These are phyloP conservation scores for Pseudocercospora pini-densiflorae DNA, from an alignment of 2,329 filamentous ascomycete genomes.

Conservation along the genomic window DNA sequence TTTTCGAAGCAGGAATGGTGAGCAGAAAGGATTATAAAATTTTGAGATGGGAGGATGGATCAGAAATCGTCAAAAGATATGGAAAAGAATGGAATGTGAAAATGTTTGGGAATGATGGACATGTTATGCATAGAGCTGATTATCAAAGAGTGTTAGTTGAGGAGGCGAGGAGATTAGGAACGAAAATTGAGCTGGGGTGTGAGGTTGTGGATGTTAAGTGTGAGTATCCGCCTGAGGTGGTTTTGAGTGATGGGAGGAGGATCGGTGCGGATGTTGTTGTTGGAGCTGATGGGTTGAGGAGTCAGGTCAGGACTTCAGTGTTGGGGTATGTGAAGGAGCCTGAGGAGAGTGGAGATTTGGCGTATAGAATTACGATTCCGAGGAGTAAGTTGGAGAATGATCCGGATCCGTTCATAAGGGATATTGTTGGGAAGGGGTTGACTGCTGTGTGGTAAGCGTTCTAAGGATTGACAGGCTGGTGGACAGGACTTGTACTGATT, in stretches of 20 bases:
- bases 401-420: conserved; percentile 8
- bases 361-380: conserved; percentile 63
- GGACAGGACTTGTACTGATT: not conserved
- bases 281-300: conserved; percentile 67
- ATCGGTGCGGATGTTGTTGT: conserved; percentile 60
- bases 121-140: conserved; percentile 43
- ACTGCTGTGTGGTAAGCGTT: conserved; percentile 56
- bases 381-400: conserved; percentile 51
- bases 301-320: conserved; percentile 50
- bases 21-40: not conserved
- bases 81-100: not conserved
- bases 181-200: conserved; percentile 55
- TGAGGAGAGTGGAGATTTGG: conserved; percentile 64
- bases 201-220: conserved; percentile 48
- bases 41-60: not conserved
- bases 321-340: conserved; percentile 47
- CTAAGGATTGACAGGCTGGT: not conserved
- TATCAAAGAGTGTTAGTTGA: conserved; percentile 58
- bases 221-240: conserved; percentile 43
- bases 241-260: conserved; percentile 44
- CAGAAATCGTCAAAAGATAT: not conserved
- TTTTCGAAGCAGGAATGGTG: conserved; percentile 9
- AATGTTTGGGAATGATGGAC: not conserved
- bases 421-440: conserved; percentile 4
- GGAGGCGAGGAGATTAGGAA: conserved; percentile 57